Evolutionary conservation across 2,329 filamentous ascomycete species (phyloP), one percentile per base, ranked within the genome.

Genomic region (Stagonosporopsis cucurbitacearum): DNA sequence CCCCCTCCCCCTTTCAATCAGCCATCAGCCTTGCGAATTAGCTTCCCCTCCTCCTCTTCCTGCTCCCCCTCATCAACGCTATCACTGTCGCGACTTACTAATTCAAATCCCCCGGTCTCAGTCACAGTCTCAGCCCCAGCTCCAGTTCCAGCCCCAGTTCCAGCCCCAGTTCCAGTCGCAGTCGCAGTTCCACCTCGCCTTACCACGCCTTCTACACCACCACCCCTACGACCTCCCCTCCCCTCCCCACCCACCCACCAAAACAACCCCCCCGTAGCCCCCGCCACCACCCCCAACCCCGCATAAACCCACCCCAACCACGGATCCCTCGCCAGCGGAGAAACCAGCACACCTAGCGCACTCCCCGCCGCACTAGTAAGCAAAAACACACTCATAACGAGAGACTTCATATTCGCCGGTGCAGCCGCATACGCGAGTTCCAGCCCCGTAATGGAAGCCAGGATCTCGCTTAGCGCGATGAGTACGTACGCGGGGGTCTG

Each of bases 271-370:
- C 83, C 83, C 3, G 80, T 77, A 2, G 77, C 25, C 49, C 80
- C 79, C 0, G 82, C 81, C 15, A 79, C 78, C 49, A 75, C 65
- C 5, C 80, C 81, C n/a, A 88, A 73, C 19, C 83, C 84, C 22
- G 79, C 78, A 65, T 88, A 89, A 80, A 90, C 83, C 85, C 86
- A 89, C 54, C 87, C 67, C 64, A 89, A 81, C 62, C 85, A 80
- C 20, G 88, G 88, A 68, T 91, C 85, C 53, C 81, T 81, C 6
- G 85, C 83, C 5, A 81, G 75, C 0, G 87, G 85, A 1, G 85
- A 81, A 12, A 90, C 76, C 2, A 86, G 82, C 63, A 87, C 84
- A 2, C 83, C 85, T 20, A 91, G 75, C 28, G 83, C 83, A 2
- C 84, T 81, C 3, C 84, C 84, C 40, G 85, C 79, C 3, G 85